phyloP scores from a whole-genome alignment of 768 basidiomycete species.

The Leccinum arenicola region DNA sequence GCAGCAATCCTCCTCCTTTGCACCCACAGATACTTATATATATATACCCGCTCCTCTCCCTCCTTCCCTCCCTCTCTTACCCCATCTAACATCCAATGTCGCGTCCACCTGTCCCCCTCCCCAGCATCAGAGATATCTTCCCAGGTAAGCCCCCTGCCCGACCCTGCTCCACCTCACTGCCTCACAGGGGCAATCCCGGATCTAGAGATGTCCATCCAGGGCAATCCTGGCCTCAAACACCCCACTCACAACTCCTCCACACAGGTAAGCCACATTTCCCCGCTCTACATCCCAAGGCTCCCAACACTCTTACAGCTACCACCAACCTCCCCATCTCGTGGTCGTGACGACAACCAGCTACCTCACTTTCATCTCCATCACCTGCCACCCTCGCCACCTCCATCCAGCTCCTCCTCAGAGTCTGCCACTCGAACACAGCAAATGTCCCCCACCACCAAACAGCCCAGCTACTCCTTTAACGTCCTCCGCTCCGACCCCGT shows the following conservation, averaged over 20 bases:
- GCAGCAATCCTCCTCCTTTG: slow-evolving; percentile 6
- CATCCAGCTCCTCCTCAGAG: slow-evolving; percentile 29
- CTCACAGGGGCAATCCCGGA: slow-evolving; percentile 8
- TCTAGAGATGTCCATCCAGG: slow-evolving; percentile 24
- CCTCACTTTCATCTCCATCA: slow-evolving; percentile 11
- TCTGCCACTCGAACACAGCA: slow-evolving; percentile 21
- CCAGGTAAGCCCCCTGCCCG: slow-evolving; percentile 37
- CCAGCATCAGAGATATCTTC: slow-evolving; percentile 55
- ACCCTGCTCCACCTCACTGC: neutral
- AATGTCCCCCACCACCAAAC: slow-evolving; percentile 12
- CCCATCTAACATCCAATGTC: slow-evolving; percentile 13
- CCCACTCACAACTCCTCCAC: neutral
- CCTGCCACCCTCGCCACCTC: slow-evolving; percentile 22
- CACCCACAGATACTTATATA: slow-evolving; percentile 7
- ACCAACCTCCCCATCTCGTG: neutral
- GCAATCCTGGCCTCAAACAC: slow-evolving; percentile 1
- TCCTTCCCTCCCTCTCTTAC: neutral
- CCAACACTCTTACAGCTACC: neutral
- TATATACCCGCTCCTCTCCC: slow-evolving; percentile 10
- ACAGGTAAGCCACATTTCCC: slow-evolving; percentile 10
- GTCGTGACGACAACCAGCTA: neutral
- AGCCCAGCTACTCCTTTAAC: slow-evolving; percentile 38
- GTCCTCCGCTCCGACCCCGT: slow-evolving; percentile 44
- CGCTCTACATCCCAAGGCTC: slow-evolving; percentile 3
- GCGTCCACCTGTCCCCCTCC: slow-evolving; percentile 35